Evolutionary conservation across 2,329 filamentous ascomycete genomes (phyloP).

Genomic region (Juglanconis sp.): DNA sequence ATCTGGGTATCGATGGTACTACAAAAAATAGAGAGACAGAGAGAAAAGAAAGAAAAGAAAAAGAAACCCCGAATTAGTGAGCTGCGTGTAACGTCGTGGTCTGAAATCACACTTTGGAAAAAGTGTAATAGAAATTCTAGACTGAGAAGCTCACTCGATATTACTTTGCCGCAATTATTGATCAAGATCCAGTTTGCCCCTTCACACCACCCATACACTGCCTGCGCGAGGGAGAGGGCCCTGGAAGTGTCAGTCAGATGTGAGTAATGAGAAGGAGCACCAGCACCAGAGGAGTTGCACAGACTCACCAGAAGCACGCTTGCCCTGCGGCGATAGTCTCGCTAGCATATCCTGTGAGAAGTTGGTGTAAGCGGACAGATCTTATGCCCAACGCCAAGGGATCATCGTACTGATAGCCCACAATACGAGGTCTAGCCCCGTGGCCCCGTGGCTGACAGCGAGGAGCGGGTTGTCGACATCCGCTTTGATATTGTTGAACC

Average conservation of each 20-base stretch:
- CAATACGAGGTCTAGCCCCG: slow-evolving; percentile 3
- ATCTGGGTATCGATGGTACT: too few species aligned
- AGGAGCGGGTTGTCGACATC: slow-evolving; percentile 1
- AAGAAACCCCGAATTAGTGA: too few species aligned
- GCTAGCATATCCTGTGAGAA: background rate
- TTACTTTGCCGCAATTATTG: background rate
- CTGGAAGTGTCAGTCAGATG: background rate
- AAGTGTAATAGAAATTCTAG: too few species aligned
- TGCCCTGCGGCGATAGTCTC: slow-evolving; percentile 4
- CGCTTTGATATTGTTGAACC: slow-evolving; percentile 1
- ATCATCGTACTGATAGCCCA: slow-evolving; percentile 3
- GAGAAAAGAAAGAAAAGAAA: background rate
- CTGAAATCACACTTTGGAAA: background rate
- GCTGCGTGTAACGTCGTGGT: too few species aligned
- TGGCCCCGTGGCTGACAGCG: background rate
- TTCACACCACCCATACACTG: background rate
- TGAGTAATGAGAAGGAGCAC: background rate
- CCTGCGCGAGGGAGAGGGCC: slow-evolving; percentile 1
- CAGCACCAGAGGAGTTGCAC: background rate
- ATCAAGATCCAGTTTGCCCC: background rate
- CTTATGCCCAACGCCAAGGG: too few species aligned
- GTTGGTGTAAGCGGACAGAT: too few species aligned
- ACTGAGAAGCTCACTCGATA: background rate
- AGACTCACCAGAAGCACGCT: slow-evolving; percentile 6
- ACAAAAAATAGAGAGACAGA: too few species aligned